Percentiles rank a stretch among this genome's conserved stretches.
Evolutionary conservation across 495 filamentous ascomycete species (phyloP).

Genomic region (Chaetomidium leptoderma): DNA sequence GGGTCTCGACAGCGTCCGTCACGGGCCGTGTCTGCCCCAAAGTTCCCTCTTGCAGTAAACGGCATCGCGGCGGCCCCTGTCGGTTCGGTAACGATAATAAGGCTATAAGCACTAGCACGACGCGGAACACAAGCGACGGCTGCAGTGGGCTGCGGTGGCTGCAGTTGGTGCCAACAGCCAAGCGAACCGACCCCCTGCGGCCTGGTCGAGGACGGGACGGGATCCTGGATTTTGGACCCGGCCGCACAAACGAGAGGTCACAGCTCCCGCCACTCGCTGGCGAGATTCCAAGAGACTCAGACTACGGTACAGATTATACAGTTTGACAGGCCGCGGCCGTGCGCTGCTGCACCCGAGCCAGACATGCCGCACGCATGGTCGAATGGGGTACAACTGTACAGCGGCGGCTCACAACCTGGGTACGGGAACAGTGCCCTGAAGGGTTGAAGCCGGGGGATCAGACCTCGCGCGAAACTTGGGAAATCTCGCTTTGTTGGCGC

Average conservation of each 20-base stretch:
- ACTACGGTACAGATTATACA: not conserved
- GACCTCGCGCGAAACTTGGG: slow-evolving; percentile 1
- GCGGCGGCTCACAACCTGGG: not conserved
- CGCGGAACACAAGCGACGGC: not conserved
- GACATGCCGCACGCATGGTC: not conserved
- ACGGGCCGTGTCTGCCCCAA: too few relatives aligned
- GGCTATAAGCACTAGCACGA: slow-evolving; percentile 1
- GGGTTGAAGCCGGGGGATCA: not conserved
- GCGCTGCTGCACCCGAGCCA: slow-evolving; percentile 3
- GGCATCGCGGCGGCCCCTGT: not conserved
- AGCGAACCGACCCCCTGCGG: too few relatives aligned
- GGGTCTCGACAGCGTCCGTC: too few relatives aligned
- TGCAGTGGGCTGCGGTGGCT: not conserved
- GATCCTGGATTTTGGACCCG: not conserved
- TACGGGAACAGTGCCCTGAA: not conserved
- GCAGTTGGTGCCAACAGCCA: not conserved
- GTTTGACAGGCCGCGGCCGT: slow-evolving; percentile 2
- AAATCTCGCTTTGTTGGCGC: slow-evolving; percentile 7
- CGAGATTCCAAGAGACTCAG: not conserved
- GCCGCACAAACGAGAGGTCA: not conserved
- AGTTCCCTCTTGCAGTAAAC: not conserved
- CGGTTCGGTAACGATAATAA: slow-evolving; percentile 4
- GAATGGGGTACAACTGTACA: not conserved
- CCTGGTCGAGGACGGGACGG: not conserved
- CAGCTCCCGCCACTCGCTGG: not conserved